Evolutionary conservation across 1,284 basidiomycete species (phyloP).

Genomic region (Rhodotorula sp.): DNA sequence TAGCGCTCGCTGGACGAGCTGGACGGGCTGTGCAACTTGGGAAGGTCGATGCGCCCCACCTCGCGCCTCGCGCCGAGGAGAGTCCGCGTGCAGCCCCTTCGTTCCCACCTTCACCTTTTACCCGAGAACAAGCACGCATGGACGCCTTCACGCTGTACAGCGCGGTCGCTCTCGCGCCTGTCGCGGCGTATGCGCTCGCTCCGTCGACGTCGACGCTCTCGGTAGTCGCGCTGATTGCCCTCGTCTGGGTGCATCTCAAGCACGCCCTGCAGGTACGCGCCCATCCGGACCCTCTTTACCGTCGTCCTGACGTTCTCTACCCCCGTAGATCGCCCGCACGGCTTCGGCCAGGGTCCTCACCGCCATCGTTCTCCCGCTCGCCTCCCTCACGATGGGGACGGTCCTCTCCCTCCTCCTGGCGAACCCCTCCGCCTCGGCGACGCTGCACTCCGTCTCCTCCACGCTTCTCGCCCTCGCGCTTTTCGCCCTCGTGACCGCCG

Average conservation of each 20-base stretch:
- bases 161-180: neutral
- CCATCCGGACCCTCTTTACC: neutral
- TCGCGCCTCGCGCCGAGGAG: neutral
- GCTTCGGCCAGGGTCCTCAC: neutral
- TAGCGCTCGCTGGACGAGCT: neutral
- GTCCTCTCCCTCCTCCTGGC: neutral
- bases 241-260: neutral
- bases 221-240: slow-evolving; percentile 2
- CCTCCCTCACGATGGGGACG: slow-evolving; percentile 1
- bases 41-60: neutral
- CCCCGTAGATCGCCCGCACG: no score
- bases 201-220: neutral
- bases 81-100: neutral
- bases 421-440: neutral
- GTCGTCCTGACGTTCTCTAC: no score
- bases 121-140: neutral
- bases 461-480: neutral
- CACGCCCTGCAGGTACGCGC: neutral
- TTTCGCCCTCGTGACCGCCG: neutral
- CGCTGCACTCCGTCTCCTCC: neutral
- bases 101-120: neutral
- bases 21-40: neutral
- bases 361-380: neutral
- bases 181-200: slow-evolving; percentile 5
- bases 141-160: neutral